Percentiles rank a stretch among this genome's conserved stretches.
phyloP scores from a whole-genome alignment of 139 green algal species.

The Spirogloea muscicola region DNA sequence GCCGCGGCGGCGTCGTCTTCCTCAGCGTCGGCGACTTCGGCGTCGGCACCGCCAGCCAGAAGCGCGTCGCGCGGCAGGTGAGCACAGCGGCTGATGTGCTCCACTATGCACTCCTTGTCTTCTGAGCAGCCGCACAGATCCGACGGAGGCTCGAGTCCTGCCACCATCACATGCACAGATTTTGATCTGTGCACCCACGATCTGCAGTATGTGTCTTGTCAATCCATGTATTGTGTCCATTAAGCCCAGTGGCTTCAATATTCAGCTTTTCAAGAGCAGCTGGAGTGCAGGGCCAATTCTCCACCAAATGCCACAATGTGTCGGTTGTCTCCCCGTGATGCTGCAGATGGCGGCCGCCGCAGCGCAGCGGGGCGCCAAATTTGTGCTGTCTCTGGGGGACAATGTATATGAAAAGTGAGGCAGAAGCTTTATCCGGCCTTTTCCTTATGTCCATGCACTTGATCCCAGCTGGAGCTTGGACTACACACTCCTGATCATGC shows the following conservation, averaged over 20 bases:
- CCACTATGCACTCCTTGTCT: too few species aligned
- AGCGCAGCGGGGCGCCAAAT: background rate
- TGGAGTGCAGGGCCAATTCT: too few species aligned
- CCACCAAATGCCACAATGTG: too few species aligned
- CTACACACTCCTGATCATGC: too few species aligned
- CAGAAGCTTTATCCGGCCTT: too few species aligned
- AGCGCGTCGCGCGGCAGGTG: slow-evolving; percentile 1
- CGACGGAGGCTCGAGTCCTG: background rate
- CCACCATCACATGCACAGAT: background rate
- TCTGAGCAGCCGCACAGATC: too few species aligned
- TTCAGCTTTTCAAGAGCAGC: too few species aligned
- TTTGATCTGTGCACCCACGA: background rate
- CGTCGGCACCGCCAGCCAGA: slow-evolving; percentile 1
- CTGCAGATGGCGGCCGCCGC: slow-evolving; percentile 13
- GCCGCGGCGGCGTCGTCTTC: too few species aligned
- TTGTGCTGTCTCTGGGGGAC: slow-evolving; percentile 37
- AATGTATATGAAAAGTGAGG: slow-evolving; percentile 33
- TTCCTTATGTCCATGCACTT: too few species aligned
- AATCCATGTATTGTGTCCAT: background rate
- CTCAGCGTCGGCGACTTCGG: slow-evolving; percentile 26
- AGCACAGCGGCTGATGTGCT: background rate
- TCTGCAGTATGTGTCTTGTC: background rate
- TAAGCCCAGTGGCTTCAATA: background rate
- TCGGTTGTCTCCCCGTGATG: background rate
- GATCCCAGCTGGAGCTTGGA: too few species aligned